Percentiles rank a stretch among this genome's conserved stretches.
These are phyloP conservation scores for Teratosphaeria viscida DNA, from an alignment of 2,329 filamentous ascomycete species.

Conservation along the genomic window DNA sequence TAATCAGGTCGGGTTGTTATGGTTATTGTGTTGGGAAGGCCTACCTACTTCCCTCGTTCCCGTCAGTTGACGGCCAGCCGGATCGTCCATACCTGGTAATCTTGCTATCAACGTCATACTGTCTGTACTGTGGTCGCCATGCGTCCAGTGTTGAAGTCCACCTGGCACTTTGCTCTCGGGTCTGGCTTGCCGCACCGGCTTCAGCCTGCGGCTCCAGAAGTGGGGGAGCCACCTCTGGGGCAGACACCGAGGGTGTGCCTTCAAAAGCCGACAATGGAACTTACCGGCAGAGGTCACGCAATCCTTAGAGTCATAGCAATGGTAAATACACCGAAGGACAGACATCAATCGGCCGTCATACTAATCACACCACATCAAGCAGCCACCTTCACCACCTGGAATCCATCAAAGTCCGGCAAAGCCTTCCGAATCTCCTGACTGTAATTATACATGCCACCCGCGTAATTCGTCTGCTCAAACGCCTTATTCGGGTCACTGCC, in stretches of 20 bases:
- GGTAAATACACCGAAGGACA: not conserved
- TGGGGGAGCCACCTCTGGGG: not conserved
- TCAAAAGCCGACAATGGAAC: not conserved
- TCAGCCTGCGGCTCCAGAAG: not conserved
- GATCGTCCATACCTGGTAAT: too few species aligned
- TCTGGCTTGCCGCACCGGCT: not conserved
- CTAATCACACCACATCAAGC: not conserved
- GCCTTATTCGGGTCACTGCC: constrained; percentile 14
- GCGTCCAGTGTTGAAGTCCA: not conserved
- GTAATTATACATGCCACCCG: constrained; percentile 20
- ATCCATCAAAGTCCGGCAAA: constrained; percentile 15
- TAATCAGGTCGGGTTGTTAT: too few species aligned
- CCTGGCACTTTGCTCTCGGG: not conserved
- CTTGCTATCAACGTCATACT: not conserved
- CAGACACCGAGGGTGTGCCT: not conserved
- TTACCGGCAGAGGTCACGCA: too few species aligned
- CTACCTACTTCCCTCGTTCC: too few species aligned
- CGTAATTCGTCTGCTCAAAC: constrained; percentile 20
- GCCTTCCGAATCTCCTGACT: constrained; percentile 18
- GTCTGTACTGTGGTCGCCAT: not conserved
- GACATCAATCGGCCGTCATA: not conserved
- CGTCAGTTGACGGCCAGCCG: too few species aligned
- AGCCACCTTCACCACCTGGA: constrained; percentile 11
- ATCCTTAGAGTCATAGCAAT: too few species aligned
- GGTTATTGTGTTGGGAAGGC: too few species aligned